A percentile compares a stretch with the other conserved stretches of the same genome.
Conservation (phyloP, 2,329 filamentous ascomycete genomes). For the Aschersonia sp. region DNA sequence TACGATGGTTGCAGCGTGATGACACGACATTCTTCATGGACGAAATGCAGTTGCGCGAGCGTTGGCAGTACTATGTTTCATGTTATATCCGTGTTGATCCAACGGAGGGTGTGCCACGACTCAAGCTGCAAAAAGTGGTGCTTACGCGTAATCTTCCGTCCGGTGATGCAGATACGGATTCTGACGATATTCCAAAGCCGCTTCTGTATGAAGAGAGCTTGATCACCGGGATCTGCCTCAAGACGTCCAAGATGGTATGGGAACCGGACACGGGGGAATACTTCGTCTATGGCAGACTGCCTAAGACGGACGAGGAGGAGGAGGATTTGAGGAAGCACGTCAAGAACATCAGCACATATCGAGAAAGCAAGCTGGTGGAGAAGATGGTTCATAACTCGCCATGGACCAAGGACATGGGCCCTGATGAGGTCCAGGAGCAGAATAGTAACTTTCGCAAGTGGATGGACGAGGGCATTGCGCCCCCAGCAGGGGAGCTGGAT, state of each 20-base stretch:
- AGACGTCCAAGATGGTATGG: constrained; percentile 69
- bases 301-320: constrained; percentile 53
- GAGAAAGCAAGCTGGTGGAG: constrained; percentile 57
- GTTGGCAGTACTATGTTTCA: constrained; percentile 93
- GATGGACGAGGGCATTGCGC: constrained; percentile 32
- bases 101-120: constrained; percentile 62
- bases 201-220: constrained; percentile 53
- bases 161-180: constrained; percentile 47
- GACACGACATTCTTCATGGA: constrained; percentile 75
- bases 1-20: constrained; percentile 56
- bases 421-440: constrained; percentile 60
- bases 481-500: constrained; percentile 7
- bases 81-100: constrained; percentile 80
- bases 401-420: constrained; percentile 67
- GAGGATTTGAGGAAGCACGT: constrained; percentile 33
- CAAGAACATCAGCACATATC: constrained; percentile 42
- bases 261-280: constrained; percentile 56
- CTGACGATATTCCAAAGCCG: constrained; percentile 45
- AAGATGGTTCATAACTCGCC: constrained; percentile 72
- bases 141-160: constrained; percentile 57
- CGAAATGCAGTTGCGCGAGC: constrained; percentile 68
- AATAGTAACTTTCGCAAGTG: constrained; percentile 50
- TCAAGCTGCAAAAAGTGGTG: constrained; percentile 52
- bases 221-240: constrained; percentile 59
- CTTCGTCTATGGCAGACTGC: constrained; percentile 55